These are phyloP conservation scores for Aspergillus neoniger DNA, from an alignment of 2,329 filamentous ascomycete genomes.

Conservation along the genomic window DNA sequence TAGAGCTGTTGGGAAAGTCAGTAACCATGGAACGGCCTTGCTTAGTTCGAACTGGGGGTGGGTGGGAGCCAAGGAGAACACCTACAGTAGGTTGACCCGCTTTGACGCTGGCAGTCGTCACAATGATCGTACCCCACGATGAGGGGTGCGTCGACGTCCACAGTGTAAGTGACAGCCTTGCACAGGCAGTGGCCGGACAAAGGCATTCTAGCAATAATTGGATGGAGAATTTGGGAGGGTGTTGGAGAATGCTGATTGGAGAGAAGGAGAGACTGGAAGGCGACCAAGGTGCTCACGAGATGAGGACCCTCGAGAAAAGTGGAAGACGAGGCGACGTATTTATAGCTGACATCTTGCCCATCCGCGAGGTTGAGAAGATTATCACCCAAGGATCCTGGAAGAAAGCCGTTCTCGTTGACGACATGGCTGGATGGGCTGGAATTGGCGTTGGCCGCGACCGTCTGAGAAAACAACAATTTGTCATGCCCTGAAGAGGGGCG, in stretches of 20 bases:
- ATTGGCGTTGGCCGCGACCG: constrained; percentile 2
- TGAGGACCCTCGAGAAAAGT: constrained; percentile 26
- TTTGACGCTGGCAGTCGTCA: constrained; percentile 72
- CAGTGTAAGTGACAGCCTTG: constrained; percentile 70
- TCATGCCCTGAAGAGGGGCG: constrained; percentile 16
- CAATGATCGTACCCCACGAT: constrained; percentile 68
- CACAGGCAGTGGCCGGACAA: constrained; percentile 71
- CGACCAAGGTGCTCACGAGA: constrained; percentile 31
- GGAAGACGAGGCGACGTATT: constrained; percentile 25
- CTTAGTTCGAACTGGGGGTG: background rate
- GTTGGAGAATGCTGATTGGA: constrained; percentile 50
- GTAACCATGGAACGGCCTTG: background rate
- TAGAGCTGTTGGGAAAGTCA: constrained; percentile 50
- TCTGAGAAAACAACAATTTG: constrained; percentile 38
- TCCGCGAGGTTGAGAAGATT: background rate
- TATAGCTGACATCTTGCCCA: constrained; percentile 12
- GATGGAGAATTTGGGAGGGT: background rate
- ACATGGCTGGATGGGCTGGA: constrained; percentile 11
- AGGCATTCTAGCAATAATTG: constrained; percentile 55
- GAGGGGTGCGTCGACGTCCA: constrained; percentile 46
- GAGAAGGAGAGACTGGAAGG: background rate
- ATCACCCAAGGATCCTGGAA: background rate
- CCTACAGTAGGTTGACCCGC: constrained; percentile 64
- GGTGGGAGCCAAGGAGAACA: background rate
- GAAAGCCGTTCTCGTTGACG: constrained; percentile 9